Conservation (phyloP, 352 stramenopile species). For the Thalassiosira exigua region DNA sequence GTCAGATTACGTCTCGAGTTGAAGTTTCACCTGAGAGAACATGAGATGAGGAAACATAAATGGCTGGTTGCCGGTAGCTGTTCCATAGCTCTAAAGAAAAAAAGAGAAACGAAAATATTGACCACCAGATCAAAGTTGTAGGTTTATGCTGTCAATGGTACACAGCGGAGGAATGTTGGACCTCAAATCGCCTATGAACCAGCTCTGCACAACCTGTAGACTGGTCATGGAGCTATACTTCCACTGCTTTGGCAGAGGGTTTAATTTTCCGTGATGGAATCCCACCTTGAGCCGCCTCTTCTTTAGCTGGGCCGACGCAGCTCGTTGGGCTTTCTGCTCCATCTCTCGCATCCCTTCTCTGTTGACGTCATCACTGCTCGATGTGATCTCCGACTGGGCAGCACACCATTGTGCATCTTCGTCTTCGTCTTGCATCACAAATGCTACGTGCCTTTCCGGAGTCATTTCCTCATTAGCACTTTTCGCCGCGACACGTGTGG, state of each 20-base stretch:
- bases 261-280: background rate
- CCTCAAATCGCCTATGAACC: background rate
- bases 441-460: background rate
- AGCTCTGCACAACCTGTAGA: background rate
- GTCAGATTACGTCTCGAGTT: no score
- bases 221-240: background rate
- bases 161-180: background rate
- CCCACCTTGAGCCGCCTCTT: background rate
- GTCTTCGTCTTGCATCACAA: slow-evolving; percentile 1
- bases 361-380: background rate
- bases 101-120: no score
- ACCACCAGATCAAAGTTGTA: background rate
- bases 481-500: background rate
- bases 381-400: background rate
- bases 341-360: background rate
- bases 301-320: background rate
- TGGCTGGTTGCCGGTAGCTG: no score
- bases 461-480: background rate
- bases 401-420: no score
- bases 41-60: no score
- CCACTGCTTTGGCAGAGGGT: background rate
- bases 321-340: background rate
- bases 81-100: no score
- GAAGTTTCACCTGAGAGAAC: no score
- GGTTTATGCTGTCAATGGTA: background rate